These are phyloP conservation scores for Cytospora leucostoma DNA, from an alignment of 2,329 filamentous ascomycete species.

Conservation along the genomic window DNA sequence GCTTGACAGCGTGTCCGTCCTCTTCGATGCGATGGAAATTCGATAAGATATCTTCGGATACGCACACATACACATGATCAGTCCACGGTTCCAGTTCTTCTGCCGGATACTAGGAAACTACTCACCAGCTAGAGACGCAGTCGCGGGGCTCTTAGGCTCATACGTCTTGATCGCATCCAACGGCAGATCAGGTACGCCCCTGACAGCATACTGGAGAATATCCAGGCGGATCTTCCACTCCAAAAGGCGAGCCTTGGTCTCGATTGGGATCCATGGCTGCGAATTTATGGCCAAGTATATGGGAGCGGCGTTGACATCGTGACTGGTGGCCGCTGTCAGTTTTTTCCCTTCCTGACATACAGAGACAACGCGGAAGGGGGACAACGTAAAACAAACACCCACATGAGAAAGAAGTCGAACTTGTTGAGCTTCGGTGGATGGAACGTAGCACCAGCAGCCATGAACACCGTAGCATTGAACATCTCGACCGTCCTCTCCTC, in stretches of 20 bases:
- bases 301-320: slow-evolving; percentile 70
- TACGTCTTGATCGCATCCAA: slow-evolving; percentile 63
- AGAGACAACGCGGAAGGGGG: background rate
- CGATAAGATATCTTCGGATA: slow-evolving; percentile 35
- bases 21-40: slow-evolving; percentile 57
- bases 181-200: slow-evolving; percentile 62
- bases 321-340: slow-evolving; percentile 52
- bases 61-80: background rate
- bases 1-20: slow-evolving; percentile 81
- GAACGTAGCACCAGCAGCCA: slow-evolving; percentile 59
- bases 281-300: slow-evolving; percentile 71
- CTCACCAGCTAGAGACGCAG: slow-evolving; percentile 45
- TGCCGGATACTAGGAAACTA: slow-evolving; percentile 28
- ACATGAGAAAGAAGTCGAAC: slow-evolving; percentile 78
- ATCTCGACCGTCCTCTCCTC: slow-evolving; percentile 60
- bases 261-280: slow-evolving; percentile 59
- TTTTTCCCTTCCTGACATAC: background rate
- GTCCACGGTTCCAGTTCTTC: background rate
- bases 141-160: slow-evolving; percentile 44
- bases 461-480: slow-evolving; percentile 62
- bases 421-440: slow-evolving; percentile 65
- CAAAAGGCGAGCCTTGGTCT: slow-evolving; percentile 68
- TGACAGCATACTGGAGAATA: slow-evolving; percentile 71
- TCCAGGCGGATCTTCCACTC: slow-evolving; percentile 82
- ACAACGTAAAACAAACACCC: slow-evolving; percentile 31